These are phyloP conservation scores for Trichocladium uniseriatum DNA, from an alignment of 495 filamentous ascomycete genomes.

Conservation along the genomic window DNA sequence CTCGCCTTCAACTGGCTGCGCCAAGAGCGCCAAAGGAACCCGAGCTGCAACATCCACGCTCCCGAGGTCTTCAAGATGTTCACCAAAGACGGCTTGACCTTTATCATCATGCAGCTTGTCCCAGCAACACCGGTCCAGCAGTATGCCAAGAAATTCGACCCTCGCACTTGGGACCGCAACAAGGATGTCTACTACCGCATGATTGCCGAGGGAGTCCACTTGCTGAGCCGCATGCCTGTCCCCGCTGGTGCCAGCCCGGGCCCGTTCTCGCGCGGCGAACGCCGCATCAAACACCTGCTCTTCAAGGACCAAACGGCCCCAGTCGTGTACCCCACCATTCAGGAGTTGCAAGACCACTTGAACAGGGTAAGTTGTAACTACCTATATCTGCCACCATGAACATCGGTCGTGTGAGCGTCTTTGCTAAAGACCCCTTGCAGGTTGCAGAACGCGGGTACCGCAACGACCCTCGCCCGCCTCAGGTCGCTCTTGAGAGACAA, in stretches of 20 bases:
- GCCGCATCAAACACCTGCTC: not conserved
- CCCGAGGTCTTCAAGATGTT: constrained; percentile 2
- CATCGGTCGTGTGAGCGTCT: not conserved
- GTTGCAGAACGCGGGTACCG: not conserved
- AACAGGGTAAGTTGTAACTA: not conserved
- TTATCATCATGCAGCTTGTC: constrained; percentile 1
- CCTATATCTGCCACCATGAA: too few species aligned
- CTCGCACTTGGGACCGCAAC: not conserved
- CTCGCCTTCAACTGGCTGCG: not conserved
- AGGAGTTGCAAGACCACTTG: constrained; percentile 1
- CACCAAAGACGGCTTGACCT: not conserved
- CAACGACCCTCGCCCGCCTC: not conserved
- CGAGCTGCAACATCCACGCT: not conserved
- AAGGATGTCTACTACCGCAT: not conserved
- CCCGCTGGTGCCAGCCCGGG: not conserved
- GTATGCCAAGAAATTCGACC: not conserved
- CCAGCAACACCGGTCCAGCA: not conserved
- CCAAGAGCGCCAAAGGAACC: not conserved
- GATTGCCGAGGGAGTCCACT: not conserved
- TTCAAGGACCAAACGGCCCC: not conserved
- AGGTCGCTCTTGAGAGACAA: not conserved
- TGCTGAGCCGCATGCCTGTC: constrained; percentile 1
- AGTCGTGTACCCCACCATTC: not conserved
- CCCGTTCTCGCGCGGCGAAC: not conserved
- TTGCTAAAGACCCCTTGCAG: not conserved